Conservation (phyloP, 176 grass and related monocot species). For the Bonia amplexicaulis region DNA sequence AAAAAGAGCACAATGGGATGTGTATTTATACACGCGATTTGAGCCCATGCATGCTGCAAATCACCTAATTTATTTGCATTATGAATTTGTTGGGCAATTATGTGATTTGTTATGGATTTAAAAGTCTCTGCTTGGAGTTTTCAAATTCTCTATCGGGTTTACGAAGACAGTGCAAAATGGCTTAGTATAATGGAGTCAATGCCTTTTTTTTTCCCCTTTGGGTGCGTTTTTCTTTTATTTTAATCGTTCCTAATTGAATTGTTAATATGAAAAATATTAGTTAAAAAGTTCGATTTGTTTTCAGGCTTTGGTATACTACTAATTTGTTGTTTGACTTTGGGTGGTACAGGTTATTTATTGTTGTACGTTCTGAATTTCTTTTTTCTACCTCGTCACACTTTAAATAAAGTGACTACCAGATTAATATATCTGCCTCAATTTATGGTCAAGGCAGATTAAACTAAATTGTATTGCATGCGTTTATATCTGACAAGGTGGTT, state of each 20-base stretch:
- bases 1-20: not conserved
- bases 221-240: not conserved
- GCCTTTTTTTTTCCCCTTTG: not conserved
- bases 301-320: not conserved
- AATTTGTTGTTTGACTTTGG: constrained; percentile 7
- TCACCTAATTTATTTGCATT: not conserved
- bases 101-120: not conserved
- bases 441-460: not conserved
- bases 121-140: not conserved
- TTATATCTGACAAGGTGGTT: too few relatives aligned
- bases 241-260: not conserved
- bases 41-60: not conserved
- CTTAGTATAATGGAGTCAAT: not conserved
- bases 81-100: not conserved
- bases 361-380: not conserved
- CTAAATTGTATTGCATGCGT: not conserved
- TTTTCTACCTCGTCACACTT: not conserved
- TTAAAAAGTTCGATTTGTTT: not conserved
- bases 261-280: not conserved
- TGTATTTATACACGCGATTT: constrained; percentile 25
- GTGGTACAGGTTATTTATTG: not conserved
- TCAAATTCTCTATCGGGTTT: constrained; percentile 19
- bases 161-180: not conserved
- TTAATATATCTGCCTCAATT: not conserved
- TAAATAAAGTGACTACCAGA: not conserved